These are phyloP conservation scores for Pleurotus tuber-regium DNA, from an alignment of 768 basidiomycete genomes.

Conservation along the genomic window DNA sequence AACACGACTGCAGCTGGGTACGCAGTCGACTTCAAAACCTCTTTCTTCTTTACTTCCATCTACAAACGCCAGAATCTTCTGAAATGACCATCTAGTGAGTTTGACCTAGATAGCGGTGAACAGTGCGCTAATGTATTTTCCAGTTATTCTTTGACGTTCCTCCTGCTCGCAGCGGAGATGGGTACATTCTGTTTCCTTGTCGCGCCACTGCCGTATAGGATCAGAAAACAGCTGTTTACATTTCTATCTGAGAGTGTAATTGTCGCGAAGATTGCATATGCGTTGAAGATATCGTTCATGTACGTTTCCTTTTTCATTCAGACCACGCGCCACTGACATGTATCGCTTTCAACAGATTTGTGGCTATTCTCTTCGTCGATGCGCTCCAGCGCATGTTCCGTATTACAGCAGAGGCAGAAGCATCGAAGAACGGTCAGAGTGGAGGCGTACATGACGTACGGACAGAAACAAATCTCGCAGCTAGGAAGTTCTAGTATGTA, in stretches of 20 bases:
- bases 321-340: too few species aligned
- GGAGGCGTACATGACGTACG: conserved; percentile 57
- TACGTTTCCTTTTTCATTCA: too few species aligned
- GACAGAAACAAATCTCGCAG: conserved; percentile 85
- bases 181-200: conserved; percentile 82
- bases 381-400: conserved; percentile 93
- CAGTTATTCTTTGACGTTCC: conserved; percentile 79
- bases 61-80: neutral
- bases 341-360: conserved; percentile 59
- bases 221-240: conserved; percentile 69
- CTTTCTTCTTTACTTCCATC: conserved; percentile 17
- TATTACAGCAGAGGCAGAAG: conserved; percentile 67
- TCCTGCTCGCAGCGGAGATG: conserved; percentile 85
- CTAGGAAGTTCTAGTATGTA: conserved; percentile 89
- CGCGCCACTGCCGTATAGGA: conserved; percentile 74
- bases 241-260: conserved; percentile 68
- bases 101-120: neutral
- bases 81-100: conserved; percentile 48
- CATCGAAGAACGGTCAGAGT: conserved; percentile 53
- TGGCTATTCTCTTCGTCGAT: conserved; percentile 85
- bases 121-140: conserved; percentile 19
- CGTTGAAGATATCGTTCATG: conserved; percentile 94
- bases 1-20: neutral
- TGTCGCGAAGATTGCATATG: conserved; percentile 87
- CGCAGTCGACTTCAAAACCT: neutral